A percentile compares a stretch with the other conserved stretches of the same genome.
Conservation (phyloP, 805 yeast genomes). For the Candida xyloterini region DNA sequence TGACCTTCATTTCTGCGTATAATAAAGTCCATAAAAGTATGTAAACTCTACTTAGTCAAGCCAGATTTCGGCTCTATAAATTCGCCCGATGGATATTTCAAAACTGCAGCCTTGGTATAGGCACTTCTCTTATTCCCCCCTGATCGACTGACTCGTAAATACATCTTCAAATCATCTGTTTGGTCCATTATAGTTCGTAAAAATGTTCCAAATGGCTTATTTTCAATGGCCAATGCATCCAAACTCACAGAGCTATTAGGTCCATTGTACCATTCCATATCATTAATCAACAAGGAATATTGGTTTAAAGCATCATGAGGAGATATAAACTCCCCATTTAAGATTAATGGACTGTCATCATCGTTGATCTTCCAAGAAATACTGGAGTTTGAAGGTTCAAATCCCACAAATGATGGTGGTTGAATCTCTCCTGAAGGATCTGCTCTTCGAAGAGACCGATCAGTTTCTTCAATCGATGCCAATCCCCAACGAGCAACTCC, state of each 20-base stretch:
- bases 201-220: conserved; percentile 30
- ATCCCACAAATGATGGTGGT: conserved; percentile 49
- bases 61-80: conserved; percentile 30
- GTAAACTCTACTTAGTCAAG: conserved; percentile 12
- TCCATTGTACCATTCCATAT: conserved; percentile 72
- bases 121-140: conserved; percentile 44
- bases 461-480: conserved; percentile 84
- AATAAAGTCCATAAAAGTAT: conserved; percentile 2
- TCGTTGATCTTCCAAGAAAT: conserved; percentile 37
- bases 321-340: conserved; percentile 25
- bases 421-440: conserved; percentile 59
- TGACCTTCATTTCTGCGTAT: conserved; percentile 35
- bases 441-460: conserved; percentile 59
- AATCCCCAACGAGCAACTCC: conserved; percentile 94
- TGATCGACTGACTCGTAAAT: conserved; percentile 51
- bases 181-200: conserved; percentile 33
- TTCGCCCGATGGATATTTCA: conserved; percentile 59
- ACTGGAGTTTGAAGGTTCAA: conserved; percentile 30
- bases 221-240: conserved; percentile 31
- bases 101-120: conserved; percentile 59
- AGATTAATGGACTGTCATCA: conserved; percentile 16
- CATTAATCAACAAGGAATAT: conserved; percentile 70
- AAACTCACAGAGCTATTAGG: conserved; percentile 43
- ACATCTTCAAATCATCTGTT: conserved; percentile 39
- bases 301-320: conserved; percentile 40